A percentile compares a stretch with the other conserved stretches of the same genome.
These are phyloP conservation scores for Epichloe uncinata DNA, from an alignment of 2,329 filamentous ascomycete genomes.

Conservation along the genomic window DNA sequence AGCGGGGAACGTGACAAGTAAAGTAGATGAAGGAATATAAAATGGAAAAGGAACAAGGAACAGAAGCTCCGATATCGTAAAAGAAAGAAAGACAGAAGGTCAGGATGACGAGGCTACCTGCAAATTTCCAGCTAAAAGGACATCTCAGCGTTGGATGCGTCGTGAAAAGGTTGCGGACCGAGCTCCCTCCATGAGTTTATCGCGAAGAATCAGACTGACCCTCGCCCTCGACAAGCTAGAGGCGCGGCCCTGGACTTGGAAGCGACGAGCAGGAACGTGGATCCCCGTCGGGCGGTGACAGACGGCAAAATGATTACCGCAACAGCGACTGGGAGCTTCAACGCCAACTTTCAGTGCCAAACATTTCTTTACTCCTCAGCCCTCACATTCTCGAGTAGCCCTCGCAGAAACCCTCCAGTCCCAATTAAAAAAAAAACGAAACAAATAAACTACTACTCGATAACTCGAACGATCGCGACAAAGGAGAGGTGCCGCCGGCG, in stretches of 20 bases:
- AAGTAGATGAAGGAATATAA: not conserved
- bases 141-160: conserved; percentile 10
- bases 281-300: conserved; percentile 11
- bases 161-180: not conserved
- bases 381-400: not conserved
- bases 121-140: conserved; percentile 8
- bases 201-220: not conserved
- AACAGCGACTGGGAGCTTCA: not conserved
- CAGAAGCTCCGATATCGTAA: conserved; percentile 1
- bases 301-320: not conserved
- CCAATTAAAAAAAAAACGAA: no score
- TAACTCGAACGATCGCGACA: not conserved
- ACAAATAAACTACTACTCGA: no score
- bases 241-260: not conserved
- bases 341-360: not conserved
- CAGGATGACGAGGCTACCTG: conserved; percentile 5
- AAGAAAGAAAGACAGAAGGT: not conserved
- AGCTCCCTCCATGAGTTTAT: conserved; percentile 1
- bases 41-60: conserved; percentile 5
- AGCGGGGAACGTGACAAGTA: not conserved
- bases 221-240: conserved; percentile 8
- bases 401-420: not conserved
- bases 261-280: conserved; percentile 1
- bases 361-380: not conserved
- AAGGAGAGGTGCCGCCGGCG: not conserved